Base-by-base conservation (phyloP, 768 basidiomycete species). In the Pholiota molesta region DNA sequence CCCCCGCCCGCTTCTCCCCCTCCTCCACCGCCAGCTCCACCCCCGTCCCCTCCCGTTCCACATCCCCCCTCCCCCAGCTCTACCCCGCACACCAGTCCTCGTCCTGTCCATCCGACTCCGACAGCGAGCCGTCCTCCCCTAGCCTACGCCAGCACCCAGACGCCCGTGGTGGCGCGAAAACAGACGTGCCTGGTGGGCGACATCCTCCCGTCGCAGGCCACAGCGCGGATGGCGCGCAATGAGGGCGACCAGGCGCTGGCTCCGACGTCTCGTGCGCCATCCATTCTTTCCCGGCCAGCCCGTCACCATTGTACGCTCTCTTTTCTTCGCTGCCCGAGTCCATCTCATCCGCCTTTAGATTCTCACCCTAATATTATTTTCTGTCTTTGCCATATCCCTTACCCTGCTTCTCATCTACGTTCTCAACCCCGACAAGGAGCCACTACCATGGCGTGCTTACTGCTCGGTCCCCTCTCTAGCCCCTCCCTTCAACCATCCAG, bases 351-450 rank as follows among this genome's bases (percentile, higher is more conserved):
- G 51, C 45, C 10, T 28, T 23, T 52, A 78, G 75, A 71, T 75
- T 57, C 65, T 77, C 40, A 74, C 75, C 11, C 67, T 63, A n/a
- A 72, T 95, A 63, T 78, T 95, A 58, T 83, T 97, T 69, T 88
- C 89, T 56, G 79, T 88, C 64, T 89, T 97, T 72, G 91, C 91
- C 57, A 87, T 93, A 62, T 87, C 87, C 62, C 81, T 96, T 68
- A 96, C 95, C 31, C 85, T 95, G 62, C 80, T 93, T 59, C 83
- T 98, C 75, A 95, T 95, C 71, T 91, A 97, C 75, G 84, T 96
- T 63, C 84, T 98, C 71, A 96, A 97, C 73, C 96, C 95, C 61
- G 97, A 99, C 82, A 98, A 97, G 74, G 89, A 91, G 56, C 91
- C 95, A 21, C 79, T 97, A 7, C 95, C 95, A 51, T 99, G 95